A percentile compares a stretch with the other conserved stretches of the same genome.
phyloP scores from a whole-genome alignment of 2,329 filamentous ascomycete genomes.

The Ceratocystis diversiconidia region DNA sequence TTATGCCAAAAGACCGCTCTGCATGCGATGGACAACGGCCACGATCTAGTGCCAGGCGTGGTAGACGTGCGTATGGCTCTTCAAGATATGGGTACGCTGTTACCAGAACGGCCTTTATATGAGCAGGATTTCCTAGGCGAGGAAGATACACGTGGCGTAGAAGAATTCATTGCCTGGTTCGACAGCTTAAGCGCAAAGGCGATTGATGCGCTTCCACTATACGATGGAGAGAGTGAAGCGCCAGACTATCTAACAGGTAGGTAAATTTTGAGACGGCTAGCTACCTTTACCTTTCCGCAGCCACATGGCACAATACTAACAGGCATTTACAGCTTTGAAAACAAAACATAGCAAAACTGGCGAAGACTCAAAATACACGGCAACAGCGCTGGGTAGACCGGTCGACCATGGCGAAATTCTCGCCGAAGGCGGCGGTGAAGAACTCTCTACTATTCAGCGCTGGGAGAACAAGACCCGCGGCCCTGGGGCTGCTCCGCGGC shows the following conservation, averaged over 20 bases:
- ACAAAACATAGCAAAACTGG: slow-evolving; percentile 85
- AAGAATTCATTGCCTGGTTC: slow-evolving; percentile 69
- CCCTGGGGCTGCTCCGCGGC: slow-evolving; percentile 18
- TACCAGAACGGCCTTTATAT: slow-evolving; percentile 49
- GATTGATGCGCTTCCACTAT: slow-evolving; percentile 65
- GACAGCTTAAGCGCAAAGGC: slow-evolving; percentile 59
- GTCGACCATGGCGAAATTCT: slow-evolving; percentile 57
- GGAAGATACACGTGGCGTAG: slow-evolving; percentile 67
- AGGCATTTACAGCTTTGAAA: slow-evolving; percentile 50
- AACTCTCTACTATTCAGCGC: slow-evolving; percentile 47
- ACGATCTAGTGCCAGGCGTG: slow-evolving; percentile 37
- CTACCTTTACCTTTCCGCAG: background rate
- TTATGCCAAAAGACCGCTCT: slow-evolving; percentile 59
- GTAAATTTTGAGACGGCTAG: background rate
- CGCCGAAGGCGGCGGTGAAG: slow-evolving; percentile 57
- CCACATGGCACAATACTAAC: slow-evolving; percentile 16
- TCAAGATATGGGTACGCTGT: slow-evolving; percentile 62
- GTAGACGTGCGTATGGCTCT: slow-evolving; percentile 77
- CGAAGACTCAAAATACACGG: slow-evolving; percentile 73
- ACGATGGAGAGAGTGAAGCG: slow-evolving; percentile 49
- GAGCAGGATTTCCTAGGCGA: slow-evolving; percentile 55
- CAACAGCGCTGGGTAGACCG: slow-evolving; percentile 64
- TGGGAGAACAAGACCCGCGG: slow-evolving; percentile 40
- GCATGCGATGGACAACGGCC: slow-evolving; percentile 55
- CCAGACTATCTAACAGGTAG: slow-evolving; percentile 56